Evolutionary conservation across 768 basidiomycete species (phyloP).

Genomic region (Udeniomyces megalosporus): DNA sequence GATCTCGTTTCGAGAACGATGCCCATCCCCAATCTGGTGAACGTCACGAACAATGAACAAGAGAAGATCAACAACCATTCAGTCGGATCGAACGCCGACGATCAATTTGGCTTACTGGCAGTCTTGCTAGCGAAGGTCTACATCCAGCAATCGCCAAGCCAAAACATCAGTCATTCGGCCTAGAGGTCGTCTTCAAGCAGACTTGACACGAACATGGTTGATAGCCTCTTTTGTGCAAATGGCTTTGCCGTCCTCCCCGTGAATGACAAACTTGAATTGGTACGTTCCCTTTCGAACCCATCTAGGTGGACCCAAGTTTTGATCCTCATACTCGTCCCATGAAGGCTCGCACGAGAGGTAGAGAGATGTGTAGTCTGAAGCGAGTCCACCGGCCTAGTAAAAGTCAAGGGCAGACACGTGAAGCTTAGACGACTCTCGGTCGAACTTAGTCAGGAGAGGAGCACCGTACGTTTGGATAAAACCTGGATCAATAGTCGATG

Average conservation of each 20-base stretch:
- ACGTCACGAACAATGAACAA: background rate
- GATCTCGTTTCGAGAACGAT: background rate
- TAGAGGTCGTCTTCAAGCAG: background rate
- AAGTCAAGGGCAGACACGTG: too few relatives aligned
- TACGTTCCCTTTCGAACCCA: slow-evolving; percentile 1
- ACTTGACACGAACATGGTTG: background rate
- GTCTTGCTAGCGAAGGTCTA: slow-evolving; percentile 11
- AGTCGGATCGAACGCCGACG: background rate
- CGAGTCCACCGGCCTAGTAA: slow-evolving; percentile 7
- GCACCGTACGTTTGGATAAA: background rate
- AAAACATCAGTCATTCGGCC: background rate
- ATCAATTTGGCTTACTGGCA: background rate
- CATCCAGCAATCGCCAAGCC: background rate
- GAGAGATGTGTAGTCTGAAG: slow-evolving; percentile 3
- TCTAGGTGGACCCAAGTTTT: background rate
- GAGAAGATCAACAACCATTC: background rate
- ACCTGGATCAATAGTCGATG: too few relatives aligned
- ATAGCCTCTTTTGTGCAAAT: slow-evolving; percentile 5
- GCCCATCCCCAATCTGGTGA: slow-evolving; percentile 2
- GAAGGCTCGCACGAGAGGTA: slow-evolving; percentile 8
- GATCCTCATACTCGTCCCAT: background rate
- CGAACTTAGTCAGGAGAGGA: background rate
- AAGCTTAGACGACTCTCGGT: background rate
- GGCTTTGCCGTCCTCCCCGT: background rate
- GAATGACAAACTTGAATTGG: slow-evolving; percentile 1